Evolutionary conservation across 2,329 filamentous ascomycete species (phyloP).

Genomic region (Phoma sp.): DNA sequence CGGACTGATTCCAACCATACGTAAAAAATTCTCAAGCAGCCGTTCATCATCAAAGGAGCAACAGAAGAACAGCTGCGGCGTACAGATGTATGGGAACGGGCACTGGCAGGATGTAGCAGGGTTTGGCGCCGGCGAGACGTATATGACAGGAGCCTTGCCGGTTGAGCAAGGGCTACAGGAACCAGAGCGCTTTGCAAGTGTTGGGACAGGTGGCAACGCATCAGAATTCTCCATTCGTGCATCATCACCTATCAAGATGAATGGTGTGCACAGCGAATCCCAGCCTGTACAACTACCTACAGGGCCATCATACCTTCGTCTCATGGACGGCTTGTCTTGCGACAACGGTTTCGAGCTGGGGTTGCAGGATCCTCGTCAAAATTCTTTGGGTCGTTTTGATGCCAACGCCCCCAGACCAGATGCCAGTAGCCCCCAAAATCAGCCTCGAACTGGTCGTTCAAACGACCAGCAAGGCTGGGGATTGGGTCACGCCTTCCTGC

Average conservation of each 20-base stretch:
- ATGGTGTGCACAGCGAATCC: neutral
- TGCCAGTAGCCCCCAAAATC: neutral
- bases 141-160: slow-evolving; percentile 40
- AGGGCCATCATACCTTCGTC: slow-evolving; percentile 40
- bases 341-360: slow-evolving; percentile 34
- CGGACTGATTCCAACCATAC: slow-evolving; percentile 32
- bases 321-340: slow-evolving; percentile 39
- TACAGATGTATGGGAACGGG: slow-evolving; percentile 19
- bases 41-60: slow-evolving; percentile 11
- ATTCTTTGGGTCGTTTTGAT: neutral
- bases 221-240: slow-evolving; percentile 30
- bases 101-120: slow-evolving; percentile 11
- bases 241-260: slow-evolving; percentile 24
- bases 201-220: slow-evolving; percentile 13
- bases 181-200: slow-evolving; percentile 6
- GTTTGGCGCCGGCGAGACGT: slow-evolving; percentile 6
- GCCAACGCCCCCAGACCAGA: slow-evolving; percentile 3
- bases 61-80: neutral
- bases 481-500: slow-evolving; percentile 26
- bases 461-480: slow-evolving; percentile 18
- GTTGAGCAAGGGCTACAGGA: slow-evolving; percentile 12
- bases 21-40: slow-evolving; percentile 31
- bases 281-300: slow-evolving; percentile 22
- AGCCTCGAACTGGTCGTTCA: neutral
- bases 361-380: slow-evolving; percentile 37